Evolutionary conservation across 2,329 filamentous ascomycete genomes (phyloP), one percentile per base, ranked within the genome.

Genomic region (Hypomyces perniciosus): DNA sequence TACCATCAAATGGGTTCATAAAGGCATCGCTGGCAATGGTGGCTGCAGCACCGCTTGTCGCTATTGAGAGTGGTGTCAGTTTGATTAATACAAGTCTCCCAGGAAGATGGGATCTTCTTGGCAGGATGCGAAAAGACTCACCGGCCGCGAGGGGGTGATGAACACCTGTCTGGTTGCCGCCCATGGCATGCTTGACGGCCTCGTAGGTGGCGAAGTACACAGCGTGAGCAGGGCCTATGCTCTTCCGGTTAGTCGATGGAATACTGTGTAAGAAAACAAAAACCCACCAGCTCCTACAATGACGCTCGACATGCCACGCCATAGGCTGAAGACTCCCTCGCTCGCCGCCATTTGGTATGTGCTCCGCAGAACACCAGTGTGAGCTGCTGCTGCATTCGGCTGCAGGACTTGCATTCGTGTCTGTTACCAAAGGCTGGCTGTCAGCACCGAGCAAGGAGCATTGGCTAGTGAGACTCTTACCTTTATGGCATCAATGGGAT

Each of bases 1-100:
- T 79, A 96, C 90, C 90, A 73, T 99, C 93, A 68, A 99, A 99
- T 26, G 93, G 93, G 66, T 97, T 99, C 93, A 99, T 99, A 59
- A 99, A 83, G 49, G 93, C 93, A 75, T 99, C 93, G 68, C 91
- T 96, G 34, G 92, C 89, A 67, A 97, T 96, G 6, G 93, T 97
- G 57, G 93, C 93, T 61, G 88, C 88, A 54, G 93, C 92, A 71
- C 93, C 93, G 66, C 90, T 96, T 56, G 90, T 86, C 55, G 90
- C 93, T 96, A 66, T 39, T 37, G 26, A 8, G 12, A 8, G 13
- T 9, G 4, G 8, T 1, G 29, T 54, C 45, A 55, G 51, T 39
- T n/a, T 27, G 48, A 49, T 41, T 48, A 39, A 26, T 44, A 6
- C 28, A 44, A 10, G n/a, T 4, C 20, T 29, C 10, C 41, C 13